Percentiles rank a stretch among this genome's conserved stretches.
Conservation (phyloP, 148 eudicot genomes). For the Amaranthus hypochondriacus region DNA sequence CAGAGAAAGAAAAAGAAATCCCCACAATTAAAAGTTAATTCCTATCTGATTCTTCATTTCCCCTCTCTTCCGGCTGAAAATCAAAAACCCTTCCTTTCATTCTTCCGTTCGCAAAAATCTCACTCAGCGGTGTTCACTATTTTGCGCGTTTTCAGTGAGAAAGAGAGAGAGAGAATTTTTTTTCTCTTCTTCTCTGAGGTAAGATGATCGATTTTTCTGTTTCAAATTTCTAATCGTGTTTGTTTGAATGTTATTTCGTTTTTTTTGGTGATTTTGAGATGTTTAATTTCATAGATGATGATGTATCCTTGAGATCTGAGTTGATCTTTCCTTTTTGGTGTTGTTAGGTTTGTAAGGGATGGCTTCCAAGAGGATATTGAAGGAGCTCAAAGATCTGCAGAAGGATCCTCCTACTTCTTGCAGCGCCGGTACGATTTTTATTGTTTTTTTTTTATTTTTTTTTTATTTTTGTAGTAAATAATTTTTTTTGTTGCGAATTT, state of each 20-base stretch:
- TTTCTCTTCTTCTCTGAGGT: constrained; percentile 9
- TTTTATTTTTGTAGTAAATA: too few species aligned
- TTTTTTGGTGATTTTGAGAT: background rate
- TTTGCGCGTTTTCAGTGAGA: background rate
- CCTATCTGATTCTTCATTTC: background rate
- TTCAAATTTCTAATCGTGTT: background rate
- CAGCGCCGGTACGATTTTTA: constrained; percentile 26
- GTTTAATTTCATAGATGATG: background rate
- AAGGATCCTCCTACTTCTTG: constrained; percentile 39
- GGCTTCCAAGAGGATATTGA: constrained; percentile 37
- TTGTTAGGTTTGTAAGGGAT: constrained; percentile 9
- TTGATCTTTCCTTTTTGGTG: constrained; percentile 1
- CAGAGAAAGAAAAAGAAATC: background rate
- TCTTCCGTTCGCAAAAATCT: background rate
- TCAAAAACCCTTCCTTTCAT: background rate
- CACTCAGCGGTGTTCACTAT: background rate
- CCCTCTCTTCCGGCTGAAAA: constrained; percentile 3
- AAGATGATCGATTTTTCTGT: background rate
- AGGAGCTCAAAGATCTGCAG: constrained; percentile 38
- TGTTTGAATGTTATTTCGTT: background rate
- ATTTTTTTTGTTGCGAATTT: background rate
- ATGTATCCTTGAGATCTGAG: constrained; percentile 22
- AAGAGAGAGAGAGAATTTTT: background rate
- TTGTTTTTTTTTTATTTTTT: too few species aligned
- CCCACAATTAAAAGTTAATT: constrained; percentile 6